Evolutionary conservation across 176 grass and related monocot species (phyloP).

Genomic region (Phoenix roebelenii): DNA sequence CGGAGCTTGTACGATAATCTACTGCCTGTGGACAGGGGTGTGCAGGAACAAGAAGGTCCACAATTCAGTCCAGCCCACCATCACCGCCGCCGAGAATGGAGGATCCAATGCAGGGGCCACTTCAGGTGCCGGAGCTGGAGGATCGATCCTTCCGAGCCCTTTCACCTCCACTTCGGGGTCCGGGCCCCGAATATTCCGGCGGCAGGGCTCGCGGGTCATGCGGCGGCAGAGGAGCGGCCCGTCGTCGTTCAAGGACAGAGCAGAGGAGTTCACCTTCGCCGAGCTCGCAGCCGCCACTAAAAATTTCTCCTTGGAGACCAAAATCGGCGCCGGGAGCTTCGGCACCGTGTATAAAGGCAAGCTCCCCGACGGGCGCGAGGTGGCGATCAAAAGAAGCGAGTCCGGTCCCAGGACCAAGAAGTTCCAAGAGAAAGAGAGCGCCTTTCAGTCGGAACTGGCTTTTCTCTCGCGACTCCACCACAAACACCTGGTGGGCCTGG

Average conservation of each 20-base stretch:
- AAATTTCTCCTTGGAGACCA: slow-evolving; percentile 40
- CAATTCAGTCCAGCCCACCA: slow-evolving; percentile 72
- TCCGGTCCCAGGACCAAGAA: slow-evolving; percentile 28
- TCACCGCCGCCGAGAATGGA: background rate
- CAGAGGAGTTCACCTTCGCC: slow-evolving; percentile 52
- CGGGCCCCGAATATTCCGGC: slow-evolving; percentile 32
- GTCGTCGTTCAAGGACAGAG: slow-evolving; percentile 73
- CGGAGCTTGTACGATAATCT: slow-evolving; percentile 52
- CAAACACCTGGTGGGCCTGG: slow-evolving; percentile 80
- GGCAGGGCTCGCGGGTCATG: slow-evolving; percentile 71
- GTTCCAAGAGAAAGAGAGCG: slow-evolving; percentile 89
- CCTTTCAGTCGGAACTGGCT: slow-evolving; percentile 83
- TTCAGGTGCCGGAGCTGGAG: background rate
- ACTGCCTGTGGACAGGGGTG: slow-evolving; percentile 46
- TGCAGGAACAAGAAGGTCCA: slow-evolving; percentile 73
- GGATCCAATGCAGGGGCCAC: background rate
- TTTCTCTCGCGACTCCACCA: slow-evolving; percentile 89
- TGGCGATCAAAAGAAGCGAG: slow-evolving; percentile 88
- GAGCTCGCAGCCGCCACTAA: slow-evolving; percentile 61
- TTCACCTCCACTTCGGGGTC: slow-evolving; percentile 29
- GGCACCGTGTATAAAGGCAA: slow-evolving; percentile 74
- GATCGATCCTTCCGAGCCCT: slow-evolving; percentile 18
- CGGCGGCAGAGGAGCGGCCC: slow-evolving; percentile 86
- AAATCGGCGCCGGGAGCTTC: slow-evolving; percentile 82
- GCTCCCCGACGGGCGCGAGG: slow-evolving; percentile 73